Evolutionary conservation across 2,329 filamentous ascomycete genomes (phyloP), one percentile per base, ranked within the genome.

Genomic region (Ramichloridium luteum): DNA sequence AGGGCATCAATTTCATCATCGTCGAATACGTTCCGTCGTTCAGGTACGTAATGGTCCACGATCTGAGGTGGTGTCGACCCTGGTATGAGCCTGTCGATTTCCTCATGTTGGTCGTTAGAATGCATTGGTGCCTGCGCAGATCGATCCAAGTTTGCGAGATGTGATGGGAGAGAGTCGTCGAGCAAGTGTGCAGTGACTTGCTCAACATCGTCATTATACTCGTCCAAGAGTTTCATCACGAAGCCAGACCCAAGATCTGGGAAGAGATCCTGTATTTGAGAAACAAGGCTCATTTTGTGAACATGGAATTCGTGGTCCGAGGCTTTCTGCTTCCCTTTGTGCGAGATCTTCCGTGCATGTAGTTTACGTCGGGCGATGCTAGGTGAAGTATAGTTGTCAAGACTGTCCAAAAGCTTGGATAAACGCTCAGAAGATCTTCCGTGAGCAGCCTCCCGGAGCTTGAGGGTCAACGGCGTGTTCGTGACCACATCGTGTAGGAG

Each of bases 191-290:
- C 73, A 38, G 90, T 77, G 20, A 90, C 77, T 51, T 77, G 70
- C 56, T 94, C 85, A 0, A 78, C 70, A 47, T 86, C 67, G 43
- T 90, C 76, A 27, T 63, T 59, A 52, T 90, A 94, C 50, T 82
- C 75, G 46, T 88, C 80, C 14, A 94, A 65, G 6, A 93, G 67
- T 46, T 72, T 79, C 12, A 81, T 68, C 11, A 96, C 64, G 50
- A 93, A 96, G 0, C 70, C 81, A 3, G 81, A 77, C 4, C 86
- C 85, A 6, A 96, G 64, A 40, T 93, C 74, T 0, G 88, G 84
- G 49, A 96, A 94, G 0, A 96, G 65, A 50, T 98, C 88, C 51
- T 93, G 85, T n/a, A 98, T 69, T 53, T 92, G 83, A 0, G 80
- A 80, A 31, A 96, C 74, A 29, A 88, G 72, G 46, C 80, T 86